Evolutionary conservation across 179 eudicot genomes (phyloP), one percentile per base, ranked within the genome.

Genomic region (Drosera spatulata): DNA sequence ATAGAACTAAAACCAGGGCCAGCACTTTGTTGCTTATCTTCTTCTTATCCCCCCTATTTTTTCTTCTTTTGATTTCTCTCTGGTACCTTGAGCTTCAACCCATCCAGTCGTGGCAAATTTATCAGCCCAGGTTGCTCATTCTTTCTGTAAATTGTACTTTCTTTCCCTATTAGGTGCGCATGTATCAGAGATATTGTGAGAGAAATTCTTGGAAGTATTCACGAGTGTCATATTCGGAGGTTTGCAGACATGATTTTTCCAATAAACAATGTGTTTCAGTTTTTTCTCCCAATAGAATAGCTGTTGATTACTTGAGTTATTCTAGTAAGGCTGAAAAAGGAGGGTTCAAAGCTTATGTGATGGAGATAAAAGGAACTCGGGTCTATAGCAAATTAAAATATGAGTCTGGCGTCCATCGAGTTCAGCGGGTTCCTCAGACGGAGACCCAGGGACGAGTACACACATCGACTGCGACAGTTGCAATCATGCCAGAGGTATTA

Each of bases 371-470:
- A 83, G 99, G 99, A 65, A 82, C 70, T 6, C 74, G 85, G 50
- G 99, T 94, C 61, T 94, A 94, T 69, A 94, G 99, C 85, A 94
- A 86, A 73, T 66, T 94, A 66, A 94, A 94, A 63, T 90, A 75
- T 51, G 99, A 94, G 69, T 86, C 97, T 61, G 97, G 99, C 56
- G 99, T 94, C 57, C 99, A 94, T 72, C 90, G 99, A 39, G 99
- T 94, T 77, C 99, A 94, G 59, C 91, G 99, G 62, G 99, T 94
- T 67, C 99, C 99, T 67, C 82, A 73, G 62, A 94, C 99, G 70
- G 99, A 94, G 85, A 62, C 97, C 57, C 99, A 94, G 73, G 99
- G 99, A 43, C 96, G 99, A 69, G 90, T 94, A 59, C 99, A 94
- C 73, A 94, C 99, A 51, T 94, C 99, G 60, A 94, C 99, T 55